These are phyloP conservation scores for Russula sp. DNA, from an alignment of 768 basidiomycete genomes.

Conservation along the genomic window DNA sequence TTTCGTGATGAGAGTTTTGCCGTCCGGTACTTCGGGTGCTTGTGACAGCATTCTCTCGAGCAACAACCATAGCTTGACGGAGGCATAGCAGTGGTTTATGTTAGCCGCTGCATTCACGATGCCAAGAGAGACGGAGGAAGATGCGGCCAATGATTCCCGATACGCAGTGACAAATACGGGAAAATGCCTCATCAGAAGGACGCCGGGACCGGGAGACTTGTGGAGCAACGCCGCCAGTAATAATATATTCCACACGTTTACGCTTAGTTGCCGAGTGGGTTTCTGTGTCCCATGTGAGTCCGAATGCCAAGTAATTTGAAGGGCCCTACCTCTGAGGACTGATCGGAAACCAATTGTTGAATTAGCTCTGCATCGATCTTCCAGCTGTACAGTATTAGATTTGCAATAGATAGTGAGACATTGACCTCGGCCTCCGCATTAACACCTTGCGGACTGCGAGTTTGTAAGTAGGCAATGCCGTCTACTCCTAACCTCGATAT, in stretches of 20 bases:
- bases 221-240: constrained; percentile 49
- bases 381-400: constrained; percentile 48
- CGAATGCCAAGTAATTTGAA: background rate
- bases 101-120: constrained; percentile 47
- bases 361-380: constrained; percentile 44
- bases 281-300: constrained; percentile 9
- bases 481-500: constrained; percentile 22
- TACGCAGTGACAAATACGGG: constrained; percentile 49
- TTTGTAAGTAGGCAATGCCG: constrained; percentile 31
- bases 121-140: constrained; percentile 37
- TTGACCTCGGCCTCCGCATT: constrained; percentile 52
- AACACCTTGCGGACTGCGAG: constrained; percentile 36
- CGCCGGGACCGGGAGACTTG: constrained; percentile 40
- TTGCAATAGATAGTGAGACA: constrained; percentile 50
- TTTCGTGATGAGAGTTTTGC: constrained; percentile 20
- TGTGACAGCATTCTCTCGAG: constrained; percentile 43
- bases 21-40: constrained; percentile 15
- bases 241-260: constrained; percentile 67
- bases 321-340: constrained; percentile 22
- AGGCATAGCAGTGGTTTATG: constrained; percentile 65
- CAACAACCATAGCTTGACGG: constrained; percentile 70
- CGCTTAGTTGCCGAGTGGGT: constrained; percentile 34
- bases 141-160: constrained; percentile 38
- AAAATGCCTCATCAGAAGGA: constrained; percentile 51
- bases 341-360: constrained; percentile 40